A percentile compares a stretch with the other conserved stretches of the same genome.
Conservation (phyloP, 2,329 filamentous ascomycete species). For the Aureobasidium sp. region DNA sequence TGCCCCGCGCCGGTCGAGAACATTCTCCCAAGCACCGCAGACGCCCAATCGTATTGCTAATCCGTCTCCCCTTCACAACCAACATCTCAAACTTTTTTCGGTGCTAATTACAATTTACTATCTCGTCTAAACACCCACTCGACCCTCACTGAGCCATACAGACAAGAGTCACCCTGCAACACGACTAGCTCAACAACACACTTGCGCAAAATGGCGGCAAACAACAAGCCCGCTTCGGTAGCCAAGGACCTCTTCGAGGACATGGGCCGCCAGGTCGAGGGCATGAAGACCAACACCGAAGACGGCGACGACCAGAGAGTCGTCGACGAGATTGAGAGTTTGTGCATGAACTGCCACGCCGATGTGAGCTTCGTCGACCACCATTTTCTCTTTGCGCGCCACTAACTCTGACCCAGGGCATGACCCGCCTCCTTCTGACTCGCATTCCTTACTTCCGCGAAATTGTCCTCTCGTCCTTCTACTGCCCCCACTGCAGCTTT, state of each 20-base stretch:
- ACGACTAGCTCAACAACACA: not conserved
- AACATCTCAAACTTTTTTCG: not conserved
- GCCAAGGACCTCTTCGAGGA: conserved; percentile 46
- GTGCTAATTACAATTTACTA: not conserved
- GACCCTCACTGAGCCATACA: not conserved
- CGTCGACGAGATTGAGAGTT: conserved; percentile 47
- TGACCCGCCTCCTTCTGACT: conserved; percentile 79
- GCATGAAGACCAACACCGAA: conserved; percentile 29
- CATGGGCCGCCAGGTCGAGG: conserved; percentile 44
- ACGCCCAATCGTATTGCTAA: conserved; percentile 8
- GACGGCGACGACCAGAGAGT: conserved; percentile 39
- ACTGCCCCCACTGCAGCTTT: conserved; percentile 81
- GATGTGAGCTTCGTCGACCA: conserved; percentile 29
- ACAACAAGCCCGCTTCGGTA: conserved; percentile 23
- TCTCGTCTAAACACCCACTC: not conserved
- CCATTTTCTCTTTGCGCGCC: not conserved
- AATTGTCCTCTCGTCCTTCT: conserved; percentile 94
- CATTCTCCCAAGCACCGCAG: not conserved
- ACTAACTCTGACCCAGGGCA: conserved; percentile 51
- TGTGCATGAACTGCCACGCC: conserved; percentile 51
- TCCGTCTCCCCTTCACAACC: not conserved
- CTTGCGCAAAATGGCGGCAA: conserved; percentile 14
- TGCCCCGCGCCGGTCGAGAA: conserved; percentile 6
- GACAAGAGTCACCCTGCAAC: not conserved
- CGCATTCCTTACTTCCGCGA: conserved; percentile 96